phyloP scores from a whole-genome alignment of 345 rosid species.

The Syzygium jambos region DNA sequence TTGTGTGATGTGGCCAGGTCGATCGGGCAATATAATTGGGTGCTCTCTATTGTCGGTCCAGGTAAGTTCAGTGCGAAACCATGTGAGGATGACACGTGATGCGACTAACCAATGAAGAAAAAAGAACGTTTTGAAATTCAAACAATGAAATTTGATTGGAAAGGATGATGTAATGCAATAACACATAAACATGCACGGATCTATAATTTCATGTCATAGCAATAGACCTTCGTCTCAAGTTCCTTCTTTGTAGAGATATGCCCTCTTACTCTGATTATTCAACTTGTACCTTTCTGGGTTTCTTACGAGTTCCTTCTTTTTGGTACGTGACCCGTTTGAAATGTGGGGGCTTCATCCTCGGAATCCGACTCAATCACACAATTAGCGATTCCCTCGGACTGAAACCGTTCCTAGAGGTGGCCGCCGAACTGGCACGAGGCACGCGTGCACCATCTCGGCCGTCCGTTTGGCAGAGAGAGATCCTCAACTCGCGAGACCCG shows the following conservation, averaged over 20 bases:
- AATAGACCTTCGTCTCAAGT: too few relatives aligned
- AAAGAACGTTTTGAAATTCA: neutral
- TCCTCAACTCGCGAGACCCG: neutral
- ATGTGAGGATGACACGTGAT: neutral
- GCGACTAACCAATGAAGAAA: neutral
- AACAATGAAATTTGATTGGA: neutral
- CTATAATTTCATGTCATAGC: too few relatives aligned
- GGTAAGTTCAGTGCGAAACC: neutral
- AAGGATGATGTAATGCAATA: too few relatives aligned
- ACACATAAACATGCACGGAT: too few relatives aligned
- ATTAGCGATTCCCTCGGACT: neutral
- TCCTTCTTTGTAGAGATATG: too few relatives aligned
- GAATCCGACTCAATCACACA: neutral
- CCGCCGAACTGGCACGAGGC: neutral
- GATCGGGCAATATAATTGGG: neutral
- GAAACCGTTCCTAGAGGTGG: neutral
- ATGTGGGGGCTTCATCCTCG: neutral
- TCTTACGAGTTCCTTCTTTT: too few relatives aligned
- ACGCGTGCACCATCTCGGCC: neutral
- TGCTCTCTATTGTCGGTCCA: neutral
- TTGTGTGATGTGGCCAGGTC: neutral
- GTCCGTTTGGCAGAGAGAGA: neutral
- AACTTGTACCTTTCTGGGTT: too few relatives aligned
- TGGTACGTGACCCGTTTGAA: neutral
- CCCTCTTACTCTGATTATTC: too few relatives aligned